Conservation (phyloP, 108 stramenopile genomes). For the Skeletonema potamos region DNA sequence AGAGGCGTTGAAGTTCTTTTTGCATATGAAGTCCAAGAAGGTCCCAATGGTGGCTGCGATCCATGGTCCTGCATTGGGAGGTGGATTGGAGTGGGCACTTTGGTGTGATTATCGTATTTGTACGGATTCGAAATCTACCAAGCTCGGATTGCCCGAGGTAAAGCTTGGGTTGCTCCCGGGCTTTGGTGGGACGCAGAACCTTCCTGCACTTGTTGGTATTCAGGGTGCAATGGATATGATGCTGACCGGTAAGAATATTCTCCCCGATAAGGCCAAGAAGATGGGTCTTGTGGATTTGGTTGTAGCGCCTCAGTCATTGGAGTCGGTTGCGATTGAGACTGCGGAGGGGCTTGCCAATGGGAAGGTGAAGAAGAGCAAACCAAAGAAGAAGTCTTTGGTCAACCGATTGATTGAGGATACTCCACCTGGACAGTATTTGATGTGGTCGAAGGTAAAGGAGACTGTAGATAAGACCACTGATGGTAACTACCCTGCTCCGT, state of each 20-base stretch:
- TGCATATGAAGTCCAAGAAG: slow-evolving; percentile 66
- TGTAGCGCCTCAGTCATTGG: slow-evolving; percentile 88
- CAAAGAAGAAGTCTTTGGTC: slow-evolving; percentile 81
- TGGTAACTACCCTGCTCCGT: slow-evolving; percentile 96
- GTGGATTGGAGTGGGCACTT: slow-evolving; percentile 99
- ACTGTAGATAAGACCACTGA: slow-evolving; percentile 94
- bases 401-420: slow-evolving; percentile 91
- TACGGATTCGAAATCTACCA: slow-evolving; percentile 90
- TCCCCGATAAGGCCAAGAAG: slow-evolving; percentile 95
- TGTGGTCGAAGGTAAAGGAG: slow-evolving; percentile 93
- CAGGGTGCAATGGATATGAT: slow-evolving; percentile 97
- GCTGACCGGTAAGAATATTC: slow-evolving; percentile 95
- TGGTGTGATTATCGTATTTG: slow-evolving; percentile 98
- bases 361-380: slow-evolving; percentile 81
- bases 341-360: slow-evolving; percentile 88
- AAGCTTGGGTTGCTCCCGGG: slow-evolving; percentile 98
- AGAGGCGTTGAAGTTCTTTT: slow-evolving; percentile 81
- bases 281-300: slow-evolving; percentile 97
- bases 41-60: slow-evolving; percentile 96
- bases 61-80: slow-evolving; percentile 95
- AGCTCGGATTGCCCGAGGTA: slow-evolving; percentile 96
- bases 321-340: slow-evolving; percentile 81
- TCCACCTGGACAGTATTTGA: slow-evolving; percentile 80
- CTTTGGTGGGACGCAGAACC: slow-evolving; percentile 97
- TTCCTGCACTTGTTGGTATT: slow-evolving; percentile 89